Evolutionary conservation across 2,329 filamentous ascomycete species (phyloP), one percentile per base, ranked within the genome.

Genomic region (Massarina eburnea): DNA sequence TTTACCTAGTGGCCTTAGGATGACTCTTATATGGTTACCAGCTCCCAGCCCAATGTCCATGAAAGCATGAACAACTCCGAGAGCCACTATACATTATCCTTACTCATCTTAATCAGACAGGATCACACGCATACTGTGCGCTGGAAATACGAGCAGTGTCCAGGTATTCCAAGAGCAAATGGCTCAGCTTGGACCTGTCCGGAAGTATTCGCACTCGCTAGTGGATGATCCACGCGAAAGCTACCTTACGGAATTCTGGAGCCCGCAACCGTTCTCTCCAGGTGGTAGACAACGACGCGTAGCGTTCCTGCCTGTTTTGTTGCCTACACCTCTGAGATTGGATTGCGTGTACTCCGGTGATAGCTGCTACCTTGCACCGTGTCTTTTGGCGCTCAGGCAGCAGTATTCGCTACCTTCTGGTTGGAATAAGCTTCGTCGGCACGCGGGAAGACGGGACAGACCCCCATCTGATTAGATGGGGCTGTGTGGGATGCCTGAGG

Each of bases 381-480:
- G 46, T 44, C 36, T 52, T 41, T 48, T 58, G 60, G 54, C 52
- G 55, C 38, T 45, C 49, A 68, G 64, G 64, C 64, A 68, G 46
- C 59, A 58, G 43, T 49, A 61, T 67, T 67, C 38, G 45, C 50
- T 40, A 19, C 12, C 35, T 10, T 54, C 37, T 51, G 49, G 58
- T 63, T 67, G 61, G 64, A 54, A 49, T 46, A 52, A 49, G 33
- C 34, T 51, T 41, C 39, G 41, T 45, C 38, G 53, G n/a, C n/a
- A 49, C 47, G 48, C 57, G 48, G 37, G 50, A 42, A 27, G 30
- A 46, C 33, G 17, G 19, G 41, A 55, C 54, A 53, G 52, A 54
- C 46, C 49, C 42, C 29, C 34, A 59, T 53, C 49, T 57, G 54
- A 61, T 61, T 58, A 58, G 52, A 58, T 45, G 46, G 61, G 62